phyloP scores from a whole-genome alignment of 768 basidiomycete species.

The Agaricus sinodeliciosus region DNA sequence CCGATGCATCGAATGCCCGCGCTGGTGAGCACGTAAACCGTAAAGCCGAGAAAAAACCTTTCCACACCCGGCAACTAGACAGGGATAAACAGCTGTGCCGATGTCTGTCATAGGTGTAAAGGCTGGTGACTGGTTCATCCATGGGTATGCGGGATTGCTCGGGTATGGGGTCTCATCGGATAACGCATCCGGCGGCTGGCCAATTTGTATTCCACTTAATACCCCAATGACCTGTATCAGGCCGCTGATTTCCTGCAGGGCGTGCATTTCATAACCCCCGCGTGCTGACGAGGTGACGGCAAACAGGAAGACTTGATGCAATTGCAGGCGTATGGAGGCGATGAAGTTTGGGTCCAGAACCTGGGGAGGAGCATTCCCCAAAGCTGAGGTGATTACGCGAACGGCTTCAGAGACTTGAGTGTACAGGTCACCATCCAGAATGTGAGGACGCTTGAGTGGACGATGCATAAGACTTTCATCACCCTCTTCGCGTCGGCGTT shows the following conservation, averaged over 20 bases:
- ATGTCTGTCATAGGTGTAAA: slow-evolving; percentile 37
- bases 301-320: slow-evolving; percentile 77
- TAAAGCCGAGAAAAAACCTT: slow-evolving; percentile 69
- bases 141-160: slow-evolving; percentile 22
- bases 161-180: slow-evolving; percentile 21
- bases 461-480: slow-evolving; percentile 28
- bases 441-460: slow-evolving; percentile 38
- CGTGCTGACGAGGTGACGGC: slow-evolving; percentile 61
- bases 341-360: slow-evolving; percentile 52
- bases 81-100: slow-evolving; percentile 76
- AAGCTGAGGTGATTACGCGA: slow-evolving; percentile 44
- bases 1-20: slow-evolving; percentile 55
- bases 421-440: slow-evolving; percentile 42
- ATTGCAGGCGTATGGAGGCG: slow-evolving; percentile 61
- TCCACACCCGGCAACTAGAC: slow-evolving; percentile 54
- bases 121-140: slow-evolving; percentile 22
- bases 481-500: slow-evolving; percentile 62
- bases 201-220: slow-evolving; percentile 70
- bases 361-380: slow-evolving; percentile 34
- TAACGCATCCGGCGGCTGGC: slow-evolving; percentile 33
- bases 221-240: slow-evolving; percentile 80
- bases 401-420: slow-evolving; percentile 56
- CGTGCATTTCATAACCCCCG: slow-evolving; percentile 45
- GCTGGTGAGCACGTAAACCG: slow-evolving; percentile 66
- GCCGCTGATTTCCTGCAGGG: slow-evolving; percentile 71